These are phyloP conservation scores for Coniochaeta ligniaria DNA, from an alignment of 2,329 filamentous ascomycete species.

Conservation along the genomic window DNA sequence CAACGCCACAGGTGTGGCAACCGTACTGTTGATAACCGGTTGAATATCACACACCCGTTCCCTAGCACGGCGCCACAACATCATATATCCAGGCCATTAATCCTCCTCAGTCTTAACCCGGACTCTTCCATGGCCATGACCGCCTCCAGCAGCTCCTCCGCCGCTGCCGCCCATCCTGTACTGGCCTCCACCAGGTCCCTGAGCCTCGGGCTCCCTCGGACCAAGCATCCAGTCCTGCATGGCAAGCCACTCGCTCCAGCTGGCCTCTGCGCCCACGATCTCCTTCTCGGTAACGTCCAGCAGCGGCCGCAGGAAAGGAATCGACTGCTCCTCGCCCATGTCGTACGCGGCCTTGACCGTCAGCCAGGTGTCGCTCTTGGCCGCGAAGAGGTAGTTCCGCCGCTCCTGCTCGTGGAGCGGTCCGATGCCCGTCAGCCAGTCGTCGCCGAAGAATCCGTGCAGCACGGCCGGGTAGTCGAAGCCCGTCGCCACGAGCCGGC, in stretches of 20 bases:
- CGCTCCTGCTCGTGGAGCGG: constrained; percentile 82
- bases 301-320: constrained; percentile 84
- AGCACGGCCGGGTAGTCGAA: constrained; percentile 84
- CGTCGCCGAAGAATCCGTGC: constrained; percentile 94
- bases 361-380: constrained; percentile 87
- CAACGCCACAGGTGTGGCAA: background rate
- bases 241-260: constrained; percentile 90
- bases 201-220: constrained; percentile 56
- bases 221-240: constrained; percentile 99
- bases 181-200: constrained; percentile 18
- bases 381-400: constrained; percentile 89
- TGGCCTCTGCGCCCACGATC: constrained; percentile 72
- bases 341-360: constrained; percentile 88
- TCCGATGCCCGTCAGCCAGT: constrained; percentile 76
- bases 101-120: background rate
- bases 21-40: background rate
- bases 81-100: background rate
- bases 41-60: background rate
- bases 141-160: background rate
- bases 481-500: constrained; percentile 82
- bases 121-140: background rate
- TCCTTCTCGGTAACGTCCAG: constrained; percentile 70
- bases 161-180: background rate
- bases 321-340: constrained; percentile 71
- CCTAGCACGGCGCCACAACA: background rate